Conservation (phyloP, 192 early-diverging fungal species). For the Coemansia sp. region DNA sequence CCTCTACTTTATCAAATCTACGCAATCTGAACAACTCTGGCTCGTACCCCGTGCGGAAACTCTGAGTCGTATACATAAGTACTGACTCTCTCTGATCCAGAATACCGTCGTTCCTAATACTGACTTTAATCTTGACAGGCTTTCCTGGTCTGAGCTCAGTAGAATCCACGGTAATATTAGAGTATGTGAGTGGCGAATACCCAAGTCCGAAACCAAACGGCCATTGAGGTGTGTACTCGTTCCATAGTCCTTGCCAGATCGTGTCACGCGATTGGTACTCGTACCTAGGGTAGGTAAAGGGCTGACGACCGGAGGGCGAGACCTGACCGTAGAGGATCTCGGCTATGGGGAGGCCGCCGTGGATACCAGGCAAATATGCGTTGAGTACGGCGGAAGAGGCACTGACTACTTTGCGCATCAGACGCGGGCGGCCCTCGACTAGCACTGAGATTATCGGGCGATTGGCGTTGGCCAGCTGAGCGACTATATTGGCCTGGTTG, state of each 20-base stretch:
- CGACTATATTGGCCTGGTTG: constrained; percentile 38
- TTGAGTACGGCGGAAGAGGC: constrained; percentile 51
- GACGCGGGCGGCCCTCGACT: constrained; percentile 60
- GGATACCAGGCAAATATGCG: constrained; percentile 61
- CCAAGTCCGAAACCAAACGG: constrained; percentile 61
- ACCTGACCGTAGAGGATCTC: constrained; percentile 59
- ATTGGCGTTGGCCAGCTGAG: constrained; percentile 14
- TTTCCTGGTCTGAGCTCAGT: constrained; percentile 12
- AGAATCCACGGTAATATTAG: constrained; percentile 30
- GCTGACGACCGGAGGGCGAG: constrained; percentile 62
- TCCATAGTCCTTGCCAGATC: constrained; percentile 43
- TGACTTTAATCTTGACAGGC: constrained; percentile 38
- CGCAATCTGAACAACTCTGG: constrained; percentile 60
- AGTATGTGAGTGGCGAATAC: constrained; percentile 56
- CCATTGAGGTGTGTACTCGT: constrained; percentile 59
- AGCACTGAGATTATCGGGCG: constrained; percentile 55
- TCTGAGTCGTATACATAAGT: constrained; percentile 59
- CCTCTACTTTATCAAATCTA: constrained; percentile 52
- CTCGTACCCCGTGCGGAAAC: constrained; percentile 56
- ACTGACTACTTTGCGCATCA: constrained; percentile 49
- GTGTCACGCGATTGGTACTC: constrained; percentile 42
- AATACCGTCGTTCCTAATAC: constrained; percentile 47
- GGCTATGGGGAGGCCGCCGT: constrained; percentile 61
- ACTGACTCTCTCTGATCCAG: constrained; percentile 56
- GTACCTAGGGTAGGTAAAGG: constrained; percentile 61